phyloP scores from a whole-genome alignment of 805 yeast genomes.

The Tetrapisispora taiwanensis region DNA sequence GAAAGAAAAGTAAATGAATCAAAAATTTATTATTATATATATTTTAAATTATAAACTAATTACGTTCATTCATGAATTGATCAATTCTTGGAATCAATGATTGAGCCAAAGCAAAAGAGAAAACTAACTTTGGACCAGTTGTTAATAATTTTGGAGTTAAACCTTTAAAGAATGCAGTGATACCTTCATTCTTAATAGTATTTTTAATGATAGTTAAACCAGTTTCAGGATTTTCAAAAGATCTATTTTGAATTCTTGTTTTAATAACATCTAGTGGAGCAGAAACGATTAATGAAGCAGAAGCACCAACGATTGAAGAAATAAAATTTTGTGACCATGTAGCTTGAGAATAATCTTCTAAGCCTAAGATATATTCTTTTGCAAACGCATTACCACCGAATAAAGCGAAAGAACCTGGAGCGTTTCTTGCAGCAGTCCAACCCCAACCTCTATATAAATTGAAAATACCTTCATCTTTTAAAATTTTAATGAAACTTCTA shows the following conservation, averaged over 20 bases:
- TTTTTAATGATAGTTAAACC: conserved; percentile 89
- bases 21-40: no score
- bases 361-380: conserved; percentile 84
- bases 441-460: conserved; percentile 98
- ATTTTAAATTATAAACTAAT: no score
- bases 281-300: conserved; percentile 89
- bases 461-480: conserved; percentile 76
- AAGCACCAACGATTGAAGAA: conserved; percentile 92
- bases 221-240: conserved; percentile 89
- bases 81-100: conserved; percentile 94
- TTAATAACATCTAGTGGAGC: conserved; percentile 98
- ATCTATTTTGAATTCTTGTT: conserved; percentile 95
- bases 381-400: conserved; percentile 99
- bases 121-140: conserved; percentile 96
- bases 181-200: conserved; percentile 86
- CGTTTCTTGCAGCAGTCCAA: conserved; percentile 99
- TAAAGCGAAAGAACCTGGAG: conserved; percentile 95
- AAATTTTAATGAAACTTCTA: conserved; percentile 82
- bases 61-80: conserved; percentile 31
- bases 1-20: no score
- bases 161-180: conserved; percentile 88
- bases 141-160: conserved; percentile 92
- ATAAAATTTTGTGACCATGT: conserved; percentile 93
- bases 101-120: conserved; percentile 97
- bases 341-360: conserved; percentile 79